Evolutionary conservation across 75 land plant genomes (phyloP).

Genomic region (Ceratopteris richardii): DNA sequence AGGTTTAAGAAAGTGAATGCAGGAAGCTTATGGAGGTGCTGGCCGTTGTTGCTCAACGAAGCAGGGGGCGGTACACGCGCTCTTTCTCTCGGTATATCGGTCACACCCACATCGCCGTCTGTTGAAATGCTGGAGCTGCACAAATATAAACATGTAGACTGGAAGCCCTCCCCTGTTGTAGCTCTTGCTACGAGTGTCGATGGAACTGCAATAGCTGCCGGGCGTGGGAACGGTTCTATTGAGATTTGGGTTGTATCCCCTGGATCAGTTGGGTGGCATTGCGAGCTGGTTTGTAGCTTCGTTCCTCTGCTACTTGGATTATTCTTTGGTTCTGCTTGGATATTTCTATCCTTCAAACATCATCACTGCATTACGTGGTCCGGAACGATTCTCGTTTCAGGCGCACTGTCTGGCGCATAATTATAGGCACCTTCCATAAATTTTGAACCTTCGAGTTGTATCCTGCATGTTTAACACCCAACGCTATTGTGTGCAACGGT

Average conservation of each 20-base stretch:
- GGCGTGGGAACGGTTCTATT: constrained; percentile 76
- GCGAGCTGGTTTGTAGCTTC: constrained; percentile 85
- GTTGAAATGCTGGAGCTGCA: constrained; percentile 36
- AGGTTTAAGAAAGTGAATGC: background rate
- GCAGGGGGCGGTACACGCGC: background rate
- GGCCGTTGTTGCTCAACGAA: background rate
- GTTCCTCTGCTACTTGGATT: too few relatives aligned
- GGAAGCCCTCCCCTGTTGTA: constrained; percentile 79
- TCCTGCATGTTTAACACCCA: too few relatives aligned
- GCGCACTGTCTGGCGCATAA: too few relatives aligned
- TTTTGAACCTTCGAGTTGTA: too few relatives aligned
- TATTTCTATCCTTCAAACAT: too few relatives aligned
- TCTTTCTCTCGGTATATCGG: too few relatives aligned
- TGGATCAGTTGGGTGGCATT: constrained; percentile 97
- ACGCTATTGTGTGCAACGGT: too few relatives aligned
- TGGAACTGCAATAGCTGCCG: constrained; percentile 79
- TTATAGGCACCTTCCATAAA: too few relatives aligned
- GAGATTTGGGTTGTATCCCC: constrained; percentile 94
- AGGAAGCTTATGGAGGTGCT: background rate
- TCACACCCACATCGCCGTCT: too few relatives aligned
- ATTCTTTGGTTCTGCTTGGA: too few relatives aligned
- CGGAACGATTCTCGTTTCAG: too few relatives aligned
- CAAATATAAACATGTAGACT: constrained; percentile 55
- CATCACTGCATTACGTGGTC: too few relatives aligned
- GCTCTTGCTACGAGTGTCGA: constrained; percentile 92